Percentiles rank a stretch among this genome's conserved stretches.
Evolutionary conservation across 768 basidiomycete genomes (phyloP).

Genomic region (Pleurotus cornucopiae): DNA sequence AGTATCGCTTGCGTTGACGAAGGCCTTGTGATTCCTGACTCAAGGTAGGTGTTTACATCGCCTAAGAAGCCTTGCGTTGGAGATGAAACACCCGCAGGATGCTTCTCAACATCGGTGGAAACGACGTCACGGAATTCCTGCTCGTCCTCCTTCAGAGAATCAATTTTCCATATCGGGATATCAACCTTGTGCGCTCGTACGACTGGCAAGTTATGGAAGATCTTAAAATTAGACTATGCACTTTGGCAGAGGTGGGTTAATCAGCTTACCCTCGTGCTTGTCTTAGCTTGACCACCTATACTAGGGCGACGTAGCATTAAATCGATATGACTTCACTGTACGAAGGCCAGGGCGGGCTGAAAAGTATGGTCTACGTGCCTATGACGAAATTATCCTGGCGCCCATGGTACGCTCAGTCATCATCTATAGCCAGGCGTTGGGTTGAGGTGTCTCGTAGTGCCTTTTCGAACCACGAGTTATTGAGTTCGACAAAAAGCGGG

Average conservation of each 20-base stretch:
- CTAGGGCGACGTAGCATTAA: constrained; percentile 86
- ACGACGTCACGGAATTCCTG: constrained; percentile 91
- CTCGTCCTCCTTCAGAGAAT: constrained; percentile 75
- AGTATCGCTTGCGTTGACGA: constrained; percentile 94
- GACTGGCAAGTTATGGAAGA: constrained; percentile 94
- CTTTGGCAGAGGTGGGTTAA: constrained; percentile 74
- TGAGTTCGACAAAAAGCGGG: constrained; percentile 77
- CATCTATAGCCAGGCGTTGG: background rate
- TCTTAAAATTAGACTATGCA: constrained; percentile 80
- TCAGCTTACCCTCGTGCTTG: background rate
- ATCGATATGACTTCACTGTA: constrained; percentile 87
- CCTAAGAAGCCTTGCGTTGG: constrained; percentile 4
- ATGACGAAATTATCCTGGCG: constrained; percentile 93
- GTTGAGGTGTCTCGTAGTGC: constrained; percentile 47
- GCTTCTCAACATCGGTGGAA: constrained; percentile 83
- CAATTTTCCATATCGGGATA: constrained; percentile 83
- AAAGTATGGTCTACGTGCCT: constrained; percentile 87
- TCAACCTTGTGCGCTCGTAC: constrained; percentile 70
- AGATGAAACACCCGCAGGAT: constrained; percentile 41
- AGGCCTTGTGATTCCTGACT: constrained; percentile 82
- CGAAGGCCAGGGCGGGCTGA: constrained; percentile 73
- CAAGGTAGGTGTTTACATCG: constrained; percentile 50
- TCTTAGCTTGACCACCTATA: constrained; percentile 1
- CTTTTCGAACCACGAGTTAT: constrained; percentile 92
- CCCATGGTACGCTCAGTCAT: constrained; percentile 66